Conservation (phyloP, 163 green algal species). For the Botryococcus braunii region DNA sequence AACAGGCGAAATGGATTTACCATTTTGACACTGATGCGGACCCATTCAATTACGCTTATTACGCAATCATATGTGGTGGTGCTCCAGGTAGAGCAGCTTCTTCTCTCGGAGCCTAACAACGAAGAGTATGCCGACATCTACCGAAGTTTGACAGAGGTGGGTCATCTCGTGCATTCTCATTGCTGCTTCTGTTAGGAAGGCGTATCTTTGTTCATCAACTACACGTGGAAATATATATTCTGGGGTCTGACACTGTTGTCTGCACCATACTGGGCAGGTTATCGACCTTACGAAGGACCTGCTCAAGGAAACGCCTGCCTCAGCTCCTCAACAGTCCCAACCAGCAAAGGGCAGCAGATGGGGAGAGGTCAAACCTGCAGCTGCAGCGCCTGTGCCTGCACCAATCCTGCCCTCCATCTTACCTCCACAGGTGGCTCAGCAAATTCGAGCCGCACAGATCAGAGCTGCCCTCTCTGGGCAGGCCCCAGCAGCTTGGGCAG, state of each 20-base stretch:
- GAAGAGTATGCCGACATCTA: constrained; percentile 71
- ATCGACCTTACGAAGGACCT: constrained; percentile 75
- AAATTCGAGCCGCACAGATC: constrained; percentile 67
- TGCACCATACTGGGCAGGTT: constrained; percentile 35
- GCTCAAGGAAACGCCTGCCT: constrained; percentile 37
- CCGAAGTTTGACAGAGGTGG: constrained; percentile 56
- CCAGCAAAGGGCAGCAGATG: neutral
- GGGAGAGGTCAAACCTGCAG: neutral
- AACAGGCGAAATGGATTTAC: neutral
- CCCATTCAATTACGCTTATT: neutral
- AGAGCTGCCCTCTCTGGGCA: constrained; percentile 61
- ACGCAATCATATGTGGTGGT: neutral
- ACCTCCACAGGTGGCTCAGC: constrained; percentile 58
- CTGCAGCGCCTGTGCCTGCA: constrained; percentile 1
- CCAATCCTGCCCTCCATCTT: constrained; percentile 26
- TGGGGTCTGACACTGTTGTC: neutral
- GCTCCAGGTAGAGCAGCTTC: constrained; percentile 59
- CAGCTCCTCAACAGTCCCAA: too few relatives aligned
- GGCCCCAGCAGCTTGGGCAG: constrained; percentile 53
- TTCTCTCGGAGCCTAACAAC: constrained; percentile 61
- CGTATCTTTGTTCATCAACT: neutral
- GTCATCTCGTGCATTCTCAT: neutral
- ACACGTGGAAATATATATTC: neutral
- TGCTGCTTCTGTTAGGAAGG: neutral
- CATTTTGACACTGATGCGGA: neutral